phyloP scores from a whole-genome alignment of 371 early-diverging fungal genomes.

The Lichtheimia hyalospora region DNA sequence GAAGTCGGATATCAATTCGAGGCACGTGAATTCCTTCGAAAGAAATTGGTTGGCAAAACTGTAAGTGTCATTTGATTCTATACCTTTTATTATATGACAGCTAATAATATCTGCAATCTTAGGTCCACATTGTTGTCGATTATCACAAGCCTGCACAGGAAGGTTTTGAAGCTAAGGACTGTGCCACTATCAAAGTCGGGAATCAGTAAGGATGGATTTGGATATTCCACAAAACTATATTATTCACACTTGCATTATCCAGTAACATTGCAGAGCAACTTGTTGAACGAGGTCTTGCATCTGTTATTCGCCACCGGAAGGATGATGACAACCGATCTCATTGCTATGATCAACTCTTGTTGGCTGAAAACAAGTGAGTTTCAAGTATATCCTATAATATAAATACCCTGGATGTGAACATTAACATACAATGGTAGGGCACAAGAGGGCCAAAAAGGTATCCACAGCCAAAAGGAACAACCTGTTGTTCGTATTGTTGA shows the following conservation, averaged over 20 bases:
- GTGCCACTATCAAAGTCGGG: constrained; percentile 77
- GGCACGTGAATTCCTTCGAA: constrained; percentile 87
- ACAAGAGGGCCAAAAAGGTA: constrained; percentile 67
- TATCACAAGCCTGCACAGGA: constrained; percentile 89
- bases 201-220: constrained; percentile 26
- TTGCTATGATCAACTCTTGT: constrained; percentile 80
- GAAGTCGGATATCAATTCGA: constrained; percentile 86
- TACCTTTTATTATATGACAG: not conserved
- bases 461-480: constrained; percentile 78
- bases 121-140: constrained; percentile 79
- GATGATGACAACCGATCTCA: constrained; percentile 89
- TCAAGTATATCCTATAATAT: too few relatives aligned
- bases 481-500: constrained; percentile 68
- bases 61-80: constrained; percentile 20
- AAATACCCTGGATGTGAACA: not conserved
- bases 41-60: constrained; percentile 83
- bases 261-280: constrained; percentile 78
- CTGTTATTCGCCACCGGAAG: constrained; percentile 80
- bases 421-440: constrained; percentile 41
- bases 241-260: not conserved
- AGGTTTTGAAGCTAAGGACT: constrained; percentile 85
- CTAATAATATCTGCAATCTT: not conserved
- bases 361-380: constrained; percentile 74
- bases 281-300: constrained; percentile 79
- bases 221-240: not conserved